These are phyloP conservation scores for Blastomyces gilchristii DNA, from an alignment of 2,329 filamentous ascomycete species.

Conservation along the genomic window DNA sequence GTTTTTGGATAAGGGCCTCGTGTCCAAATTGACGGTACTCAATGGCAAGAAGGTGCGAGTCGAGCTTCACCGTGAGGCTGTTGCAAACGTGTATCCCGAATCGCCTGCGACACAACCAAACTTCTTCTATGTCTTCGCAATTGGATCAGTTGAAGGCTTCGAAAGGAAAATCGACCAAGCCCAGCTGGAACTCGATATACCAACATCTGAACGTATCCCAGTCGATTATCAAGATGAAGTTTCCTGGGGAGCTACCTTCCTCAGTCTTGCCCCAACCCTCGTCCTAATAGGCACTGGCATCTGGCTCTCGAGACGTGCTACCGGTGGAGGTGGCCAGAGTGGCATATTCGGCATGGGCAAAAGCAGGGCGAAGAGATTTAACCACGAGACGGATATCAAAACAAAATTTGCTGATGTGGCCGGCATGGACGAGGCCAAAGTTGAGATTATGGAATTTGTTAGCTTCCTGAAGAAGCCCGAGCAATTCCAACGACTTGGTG, in stretches of 20 bases:
- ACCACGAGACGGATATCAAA: conserved; percentile 91
- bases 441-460: conserved; percentile 98
- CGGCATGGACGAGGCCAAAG: conserved; percentile 95
- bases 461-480: conserved; percentile 91
- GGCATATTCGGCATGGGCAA: conserved; percentile 94
- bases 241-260: conserved; percentile 57
- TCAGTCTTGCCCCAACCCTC: conserved; percentile 79
- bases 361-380: conserved; percentile 93
- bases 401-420: conserved; percentile 96
- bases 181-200: conserved; percentile 78
- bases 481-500: conserved; percentile 84
- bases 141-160: conserved; percentile 88
- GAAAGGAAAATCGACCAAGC: conserved; percentile 80
- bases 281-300: conserved; percentile 74
- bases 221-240: conserved; percentile 77
- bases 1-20: conserved; percentile 90
- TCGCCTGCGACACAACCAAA: conserved; percentile 57
- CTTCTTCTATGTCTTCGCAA: conserved; percentile 86
- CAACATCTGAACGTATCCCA: conserved; percentile 77
- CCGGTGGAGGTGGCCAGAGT: conserved; percentile 54
- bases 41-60: conserved; percentile 70
- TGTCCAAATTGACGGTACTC: conserved; percentile 80
- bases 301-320: conserved; percentile 68
- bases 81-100: conserved; percentile 63
- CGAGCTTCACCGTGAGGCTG: conserved; percentile 64